Base-by-base conservation (phyloP, 1,139 yeast species). In the Geotrichum fermentans region DNA sequence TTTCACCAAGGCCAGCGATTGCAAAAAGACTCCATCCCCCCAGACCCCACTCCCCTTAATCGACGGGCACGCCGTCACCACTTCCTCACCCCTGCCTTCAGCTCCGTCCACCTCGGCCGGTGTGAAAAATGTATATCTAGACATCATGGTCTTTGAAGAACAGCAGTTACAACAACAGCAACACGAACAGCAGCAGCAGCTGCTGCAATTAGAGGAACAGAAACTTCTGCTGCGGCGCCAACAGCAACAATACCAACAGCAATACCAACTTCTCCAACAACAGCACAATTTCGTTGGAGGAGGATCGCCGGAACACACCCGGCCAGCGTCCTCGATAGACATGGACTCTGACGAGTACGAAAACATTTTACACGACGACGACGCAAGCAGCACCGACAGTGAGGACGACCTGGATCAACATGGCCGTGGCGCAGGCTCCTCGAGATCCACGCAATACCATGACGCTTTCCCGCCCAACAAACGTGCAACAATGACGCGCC, bases 401-500 rank as follows among this genome's bases (percentile, higher is more conserved):
- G 43, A 37, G 22, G 47, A 38, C 20, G 38, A 38, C 14, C n/a
- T 40, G 21, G 35, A 28, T 24, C 4, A 11, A 16, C 40, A 18
- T 3, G n/a, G 22, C 16, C 28, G 28, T 6, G 8, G 10, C 28
- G 28, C 28, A 6, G 28, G 28, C 28, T 24, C 28, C 8, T 24
- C 28, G 6, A n/a, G n/a, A n/a, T n/a, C n/a, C n/a, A n/a, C n/a
- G n/a, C n/a, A n/a, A n/a, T n/a, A n/a, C n/a, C n/a, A n/a, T n/a
- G n/a, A n/a, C n/a, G n/a, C n/a, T n/a, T 4, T 4, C 11, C 8
- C 4, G 11, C 13, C 8, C 14, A 17, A 32, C 38, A 38, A 37
- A 35, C 47, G 42, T 24, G 43, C 37, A 8, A 37, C 40, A 32
- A 53, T 53, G 56, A 49, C 52, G 22, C 47, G 55, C 11, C 49